Evolutionary conservation across 805 yeast species (phyloP), one percentile per base, ranked within the genome.

Genomic region (Cyberlindnera mycetangii): DNA sequence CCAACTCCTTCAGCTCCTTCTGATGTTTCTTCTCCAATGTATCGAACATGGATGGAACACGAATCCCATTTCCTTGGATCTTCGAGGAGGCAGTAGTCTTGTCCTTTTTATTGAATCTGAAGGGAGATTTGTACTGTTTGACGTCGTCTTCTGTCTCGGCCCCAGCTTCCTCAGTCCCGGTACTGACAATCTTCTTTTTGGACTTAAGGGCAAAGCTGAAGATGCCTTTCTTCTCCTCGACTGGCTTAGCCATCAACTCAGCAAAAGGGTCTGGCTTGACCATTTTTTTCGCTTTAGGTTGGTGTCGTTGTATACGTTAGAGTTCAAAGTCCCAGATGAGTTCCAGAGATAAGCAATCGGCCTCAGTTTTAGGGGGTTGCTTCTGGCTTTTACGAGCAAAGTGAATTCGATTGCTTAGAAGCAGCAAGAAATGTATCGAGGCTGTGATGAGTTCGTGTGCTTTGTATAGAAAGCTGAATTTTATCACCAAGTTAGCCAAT

Each of bases 1-100:
- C 49, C 16, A 54, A 25, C n/a, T 46, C 45, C 9, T 47, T n/a
- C 5, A 54, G 20, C 25, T 52, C 55, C 17, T 39, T 39, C 36
- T 47, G 40, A 33, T 54, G 54, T 19, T 41, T 54, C 18, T 42
- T 27, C 14, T 51, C 53, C 32, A 54, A 28, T n/a, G 45, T 22
- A n/a, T 36, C 42, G 24, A 54, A 52, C 27, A 54, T 18, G 12
- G 36, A 15, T 10, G 56, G 51, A 21, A 43, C 34, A 28, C 39
- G 34, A 34, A 50, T 25, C 3, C 39, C 48, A 17, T 32, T 24
- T 4, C 30, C 32, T 5, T 24, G 36, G 37, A 31, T 20, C 25
- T 35, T 40, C 0, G 45, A 25, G 12, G 41, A 22, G 7, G 18
- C 8, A 19, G 45, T 21, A 15, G 41, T 11, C 33, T 48, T 40